Conservation (phyloP, 768 basidiomycete genomes). For the Xerocomellus amylosporus region DNA sequence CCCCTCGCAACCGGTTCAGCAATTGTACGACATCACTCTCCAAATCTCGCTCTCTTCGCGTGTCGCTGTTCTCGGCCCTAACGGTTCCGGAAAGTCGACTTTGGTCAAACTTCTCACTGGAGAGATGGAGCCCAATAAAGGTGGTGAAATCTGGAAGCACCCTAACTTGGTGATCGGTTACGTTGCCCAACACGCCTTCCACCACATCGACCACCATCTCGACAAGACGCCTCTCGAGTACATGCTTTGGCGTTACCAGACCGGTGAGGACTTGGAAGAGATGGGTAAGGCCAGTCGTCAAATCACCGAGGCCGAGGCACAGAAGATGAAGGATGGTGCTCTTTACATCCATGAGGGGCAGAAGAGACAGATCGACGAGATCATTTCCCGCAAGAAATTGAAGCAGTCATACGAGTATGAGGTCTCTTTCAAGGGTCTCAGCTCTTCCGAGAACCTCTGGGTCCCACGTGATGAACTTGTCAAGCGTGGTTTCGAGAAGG, state of each 20-base stretch:
- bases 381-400: constrained; percentile 89
- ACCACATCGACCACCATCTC: constrained; percentile 97
- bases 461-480: constrained; percentile 92
- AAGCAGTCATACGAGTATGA: constrained; percentile 99
- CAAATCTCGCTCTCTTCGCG: constrained; percentile 98
- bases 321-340: constrained; percentile 97
- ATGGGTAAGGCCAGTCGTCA: constrained; percentile 87
- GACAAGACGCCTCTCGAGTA: constrained; percentile 99
- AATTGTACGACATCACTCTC: constrained; percentile 90
- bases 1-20: constrained; percentile 79
- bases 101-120: constrained; percentile 96
- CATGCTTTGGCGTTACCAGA: constrained; percentile 99
- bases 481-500: constrained; percentile 98
- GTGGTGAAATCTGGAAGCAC: constrained; percentile 98
- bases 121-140: constrained; percentile 94
- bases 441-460: constrained; percentile 99
- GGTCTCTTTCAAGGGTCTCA: constrained; percentile 91
- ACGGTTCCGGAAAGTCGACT: constrained; percentile 98
- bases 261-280: constrained; percentile 97
- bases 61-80: constrained; percentile 97
- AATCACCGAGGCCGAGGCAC: constrained; percentile 80
- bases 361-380: constrained; percentile 94
- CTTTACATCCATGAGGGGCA: constrained; percentile 86
- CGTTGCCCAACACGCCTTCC: constrained; percentile 99
- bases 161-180: constrained; percentile 99